These are phyloP conservation scores for Diutina siamensis DNA, from an alignment of 1,139 yeast species.

Conservation along the genomic window DNA sequence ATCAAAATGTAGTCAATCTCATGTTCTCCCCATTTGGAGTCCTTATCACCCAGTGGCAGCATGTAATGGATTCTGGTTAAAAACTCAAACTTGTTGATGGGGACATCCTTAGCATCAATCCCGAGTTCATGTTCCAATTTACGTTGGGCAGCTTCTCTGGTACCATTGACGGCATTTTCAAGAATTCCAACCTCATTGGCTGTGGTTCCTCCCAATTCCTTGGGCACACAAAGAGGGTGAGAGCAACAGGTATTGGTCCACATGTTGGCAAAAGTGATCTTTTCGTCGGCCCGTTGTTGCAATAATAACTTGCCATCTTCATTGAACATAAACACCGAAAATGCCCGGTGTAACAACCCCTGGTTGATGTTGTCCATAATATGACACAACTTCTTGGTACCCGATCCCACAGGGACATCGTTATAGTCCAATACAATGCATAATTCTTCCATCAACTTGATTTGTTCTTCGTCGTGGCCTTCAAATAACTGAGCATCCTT, in stretches of 20 bases:
- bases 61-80: conserved; percentile 91
- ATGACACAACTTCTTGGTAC: conserved; percentile 88
- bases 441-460: conserved; percentile 88
- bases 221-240: conserved; percentile 79
- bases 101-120: conserved; percentile 50
- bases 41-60: conserved; percentile 58
- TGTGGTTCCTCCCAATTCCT: conserved; percentile 53
- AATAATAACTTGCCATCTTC: conserved; percentile 63
- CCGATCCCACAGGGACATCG: conserved; percentile 85
- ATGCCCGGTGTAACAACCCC: conserved; percentile 90
- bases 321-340: conserved; percentile 85
- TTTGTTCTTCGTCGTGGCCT: conserved; percentile 92
- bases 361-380: conserved; percentile 74
- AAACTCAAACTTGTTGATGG: conserved; percentile 61
- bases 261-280: conserved; percentile 89
- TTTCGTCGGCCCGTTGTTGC: conserved; percentile 93
- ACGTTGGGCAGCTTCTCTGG: conserved; percentile 80
- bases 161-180: conserved; percentile 56
- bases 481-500: conserved; percentile 33
- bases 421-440: conserved; percentile 87
- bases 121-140: conserved; percentile 91
- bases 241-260: conserved; percentile 99
- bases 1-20: conserved; percentile 92
- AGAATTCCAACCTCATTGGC: conserved; percentile 32
- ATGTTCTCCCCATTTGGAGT: conserved; percentile 93